A percentile compares a stretch with the other conserved stretches of the same genome.
Conservation (phyloP, 805 yeast species). For the Debaryomyces maramus region DNA sequence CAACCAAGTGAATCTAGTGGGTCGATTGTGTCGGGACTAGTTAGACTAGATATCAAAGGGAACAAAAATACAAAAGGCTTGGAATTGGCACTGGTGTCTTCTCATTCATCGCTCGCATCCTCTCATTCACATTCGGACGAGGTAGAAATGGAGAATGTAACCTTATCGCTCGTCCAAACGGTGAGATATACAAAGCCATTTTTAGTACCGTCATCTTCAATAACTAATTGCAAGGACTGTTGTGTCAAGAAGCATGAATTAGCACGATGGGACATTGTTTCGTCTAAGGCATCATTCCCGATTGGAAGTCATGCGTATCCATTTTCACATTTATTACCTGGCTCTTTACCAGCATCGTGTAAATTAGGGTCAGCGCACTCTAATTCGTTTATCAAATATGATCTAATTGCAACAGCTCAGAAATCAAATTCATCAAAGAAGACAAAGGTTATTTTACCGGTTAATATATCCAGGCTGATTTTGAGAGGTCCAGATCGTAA, state of each 20-base stretch:
- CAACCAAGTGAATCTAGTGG: slow-evolving; percentile 77
- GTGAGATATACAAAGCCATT: slow-evolving; percentile 68
- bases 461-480: slow-evolving; percentile 75
- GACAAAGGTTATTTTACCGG: slow-evolving; percentile 53
- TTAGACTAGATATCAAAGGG: slow-evolving; percentile 46
- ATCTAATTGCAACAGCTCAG: slow-evolving; percentile 62
- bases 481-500: slow-evolving; percentile 81
- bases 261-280: slow-evolving; percentile 86
- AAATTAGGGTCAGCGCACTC: slow-evolving; percentile 56
- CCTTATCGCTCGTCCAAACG: slow-evolving; percentile 70
- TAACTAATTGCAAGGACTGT: slow-evolving; percentile 62
- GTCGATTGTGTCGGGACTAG: slow-evolving; percentile 77
- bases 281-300: slow-evolving; percentile 55
- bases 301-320: slow-evolving; percentile 84
- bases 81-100: slow-evolving; percentile 15
- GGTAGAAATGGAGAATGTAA: slow-evolving; percentile 56
- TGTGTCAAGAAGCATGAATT: slow-evolving; percentile 54
- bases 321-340: slow-evolving; percentile 85
- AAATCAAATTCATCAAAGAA: slow-evolving; percentile 23
- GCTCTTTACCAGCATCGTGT: slow-evolving; percentile 78
- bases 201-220: slow-evolving; percentile 47
- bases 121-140: slow-evolving; percentile 35
- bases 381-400: slow-evolving; percentile 63
- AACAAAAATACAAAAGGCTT: background rate
- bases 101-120: slow-evolving; percentile 13